A percentile compares a stretch with the other conserved stretches of the same genome.
phyloP scores from a whole-genome alignment of 805 yeast species.

The Tetrapisispora arboricola region DNA sequence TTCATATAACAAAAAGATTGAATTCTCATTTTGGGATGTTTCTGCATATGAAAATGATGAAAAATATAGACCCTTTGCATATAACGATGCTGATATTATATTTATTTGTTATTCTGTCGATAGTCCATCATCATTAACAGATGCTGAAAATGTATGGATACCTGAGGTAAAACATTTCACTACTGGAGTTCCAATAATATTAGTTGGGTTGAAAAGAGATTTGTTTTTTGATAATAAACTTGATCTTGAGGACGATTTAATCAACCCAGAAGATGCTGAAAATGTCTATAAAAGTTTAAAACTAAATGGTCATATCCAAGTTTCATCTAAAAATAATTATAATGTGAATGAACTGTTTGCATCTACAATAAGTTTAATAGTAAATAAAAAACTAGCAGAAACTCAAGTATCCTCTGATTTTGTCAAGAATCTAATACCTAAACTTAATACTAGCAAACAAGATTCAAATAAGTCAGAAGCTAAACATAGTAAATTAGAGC shows the following conservation, averaged over 20 bases:
- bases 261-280: not conserved
- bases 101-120: conserved; percentile 69
- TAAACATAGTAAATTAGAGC: too few species aligned
- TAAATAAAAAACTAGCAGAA: conserved; percentile 2
- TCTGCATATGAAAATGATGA: conserved; percentile 88
- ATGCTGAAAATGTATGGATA: conserved; percentile 73
- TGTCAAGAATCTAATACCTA: not conserved
- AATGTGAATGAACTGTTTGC: conserved; percentile 1
- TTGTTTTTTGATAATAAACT: conserved; percentile 18
- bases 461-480: not conserved
- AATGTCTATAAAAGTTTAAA: not conserved
- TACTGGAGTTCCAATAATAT: conserved; percentile 51
- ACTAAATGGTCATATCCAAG: conserved; percentile 2
- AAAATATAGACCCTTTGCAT: conserved; percentile 65
- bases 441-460: not conserved
- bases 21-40: conserved; percentile 77
- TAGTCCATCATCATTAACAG: conserved; percentile 50
- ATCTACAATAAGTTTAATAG: not conserved
- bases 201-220: conserved; percentile 81
- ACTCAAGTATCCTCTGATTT: not conserved
- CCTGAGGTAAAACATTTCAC: conserved; percentile 81
- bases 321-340: conserved; percentile 1
- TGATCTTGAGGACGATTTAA: conserved; percentile 2
- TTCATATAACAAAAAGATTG: conserved; percentile 43
- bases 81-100: conserved; percentile 68